Evolutionary conservation across 495 filamentous ascomycete species (phyloP).

Genomic region (Podospora anserina): DNA sequence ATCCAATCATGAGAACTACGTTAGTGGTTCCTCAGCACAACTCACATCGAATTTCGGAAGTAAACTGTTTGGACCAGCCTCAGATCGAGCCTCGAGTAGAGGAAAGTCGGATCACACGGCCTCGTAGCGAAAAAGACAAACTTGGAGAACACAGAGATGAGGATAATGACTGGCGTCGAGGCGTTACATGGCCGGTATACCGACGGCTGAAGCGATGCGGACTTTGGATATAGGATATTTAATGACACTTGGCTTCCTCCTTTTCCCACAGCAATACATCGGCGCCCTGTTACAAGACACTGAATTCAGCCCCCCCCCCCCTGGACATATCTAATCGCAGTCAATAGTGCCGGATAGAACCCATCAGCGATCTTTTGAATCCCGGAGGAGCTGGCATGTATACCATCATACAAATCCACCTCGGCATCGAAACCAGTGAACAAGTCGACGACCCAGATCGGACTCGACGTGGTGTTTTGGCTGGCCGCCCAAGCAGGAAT

Average conservation of each 20-base stretch:
- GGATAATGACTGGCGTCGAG: neutral
- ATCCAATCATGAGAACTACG: neutral
- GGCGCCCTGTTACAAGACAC: neutral
- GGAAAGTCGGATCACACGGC: neutral
- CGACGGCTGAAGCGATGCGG: neutral
- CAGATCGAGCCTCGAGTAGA: slow-evolving; percentile 2
- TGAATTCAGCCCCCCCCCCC: neutral
- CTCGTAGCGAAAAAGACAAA: neutral
- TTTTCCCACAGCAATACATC: neutral
- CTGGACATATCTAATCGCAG: neutral
- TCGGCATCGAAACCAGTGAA: slow-evolving; percentile 43
- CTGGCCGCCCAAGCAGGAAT: slow-evolving; percentile 46
- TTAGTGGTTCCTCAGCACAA: neutral
- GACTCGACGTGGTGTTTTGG: slow-evolving; percentile 46
- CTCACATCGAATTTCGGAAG: neutral
- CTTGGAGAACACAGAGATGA: neutral
- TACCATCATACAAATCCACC: slow-evolving; percentile 45
- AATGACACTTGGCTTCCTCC: neutral
- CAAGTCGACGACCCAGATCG: slow-evolving; percentile 52
- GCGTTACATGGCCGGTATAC: neutral
- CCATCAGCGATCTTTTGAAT: slow-evolving; percentile 1
- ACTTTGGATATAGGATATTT: neutral
- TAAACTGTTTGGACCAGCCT: neutral
- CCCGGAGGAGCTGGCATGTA: slow-evolving; percentile 43
- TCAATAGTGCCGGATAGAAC: slow-evolving; percentile 5